phyloP scores from a whole-genome alignment of 1,139 yeast species.

The Pichia inconspicua region DNA sequence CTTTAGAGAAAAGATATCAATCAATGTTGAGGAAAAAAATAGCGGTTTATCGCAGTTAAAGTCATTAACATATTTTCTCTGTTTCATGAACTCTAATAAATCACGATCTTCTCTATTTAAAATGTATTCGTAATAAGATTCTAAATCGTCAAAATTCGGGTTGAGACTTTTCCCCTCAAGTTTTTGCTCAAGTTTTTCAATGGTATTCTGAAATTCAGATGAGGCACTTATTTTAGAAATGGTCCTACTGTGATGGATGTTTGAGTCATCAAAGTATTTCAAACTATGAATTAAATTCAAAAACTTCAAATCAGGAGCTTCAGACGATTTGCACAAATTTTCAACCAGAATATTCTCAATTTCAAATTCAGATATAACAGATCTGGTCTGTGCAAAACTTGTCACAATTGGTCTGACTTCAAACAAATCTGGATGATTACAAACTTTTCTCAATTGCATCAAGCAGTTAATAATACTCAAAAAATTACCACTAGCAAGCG shows the following conservation, averaged over 20 bases:
- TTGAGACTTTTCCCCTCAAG: constrained; percentile 30
- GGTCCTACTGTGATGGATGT: constrained; percentile 44
- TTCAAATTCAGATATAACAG: constrained; percentile 49
- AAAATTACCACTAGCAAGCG: constrained; percentile 90
- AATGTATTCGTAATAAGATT: constrained; percentile 52
- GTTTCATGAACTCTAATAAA: constrained; percentile 45
- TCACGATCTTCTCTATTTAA: constrained; percentile 45
- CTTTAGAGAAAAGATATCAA: constrained; percentile 26
- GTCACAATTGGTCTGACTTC: constrained; percentile 94
- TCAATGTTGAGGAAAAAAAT: constrained; percentile 44
- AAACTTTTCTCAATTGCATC: constrained; percentile 96
- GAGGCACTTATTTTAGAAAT: constrained; percentile 42
- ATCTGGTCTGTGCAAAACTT: constrained; percentile 65
- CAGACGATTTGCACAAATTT: constrained; percentile 29
- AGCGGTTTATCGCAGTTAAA: constrained; percentile 54
- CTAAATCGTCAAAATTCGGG: constrained; percentile 42
- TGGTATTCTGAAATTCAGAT: constrained; percentile 37
- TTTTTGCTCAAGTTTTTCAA: constrained; percentile 31
- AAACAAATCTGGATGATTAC: constrained; percentile 95
- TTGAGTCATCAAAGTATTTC: constrained; percentile 42
- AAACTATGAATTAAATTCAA: constrained; percentile 42
- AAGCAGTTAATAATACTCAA: constrained; percentile 91
- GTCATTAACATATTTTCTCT: constrained; percentile 54
- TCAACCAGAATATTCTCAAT: constrained; percentile 38
- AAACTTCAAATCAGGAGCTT: constrained; percentile 37